Base-by-base conservation (phyloP, 257 asterid genomes). In the Nicotiana paniculata region DNA sequence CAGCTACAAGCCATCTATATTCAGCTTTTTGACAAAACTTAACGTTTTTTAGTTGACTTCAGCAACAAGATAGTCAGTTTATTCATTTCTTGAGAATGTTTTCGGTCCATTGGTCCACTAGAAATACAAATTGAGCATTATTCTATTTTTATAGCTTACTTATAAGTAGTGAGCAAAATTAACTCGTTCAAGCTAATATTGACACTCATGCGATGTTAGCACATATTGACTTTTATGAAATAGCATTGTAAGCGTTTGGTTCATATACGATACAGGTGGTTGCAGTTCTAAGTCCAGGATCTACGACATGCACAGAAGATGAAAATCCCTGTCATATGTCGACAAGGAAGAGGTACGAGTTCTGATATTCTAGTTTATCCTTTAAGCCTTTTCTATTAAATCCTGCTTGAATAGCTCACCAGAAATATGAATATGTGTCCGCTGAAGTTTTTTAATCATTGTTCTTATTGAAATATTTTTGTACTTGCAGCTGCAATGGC, bases 401-500 rank as follows among this genome's bases (percentile, higher is more conserved):
- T 28, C 21, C 39, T 28, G 9, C 79, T 84, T 0, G 18, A 43
- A 74, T 12, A 17, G n/a, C 46, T 17, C 17, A 33, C 24, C 17
- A 62, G 57, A 9, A 58, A 82, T 10, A 39, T 74, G 46, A 72
- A 46, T 11, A 1, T 12, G 35, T 46, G 6, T 6, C 10, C 51
- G 10, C 35, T 32, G 51, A 32, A 32, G 35, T 32, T n/a, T n/a
- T 51, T 46, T 46, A 4, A 24, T 76, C 16, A 13, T 33, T 5
- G 15, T 46, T 82, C 82, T 87, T 30, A 89, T 67, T 11, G 3
- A 80, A 57, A 78, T 65, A 61, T 58, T 18, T 86, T 76, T 76
- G 12, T 15, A 12, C 53, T 82, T 76, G 85, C 89, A 88, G 95
- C 81, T 59, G 82, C 6, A 59, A 24, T 28, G 87, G 46, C 24